Percentiles rank a stretch among this genome's conserved stretches.
Evolutionary conservation across 495 filamentous ascomycete genomes (phyloP).

Genomic region (Aspergillus nanangensis): DNA sequence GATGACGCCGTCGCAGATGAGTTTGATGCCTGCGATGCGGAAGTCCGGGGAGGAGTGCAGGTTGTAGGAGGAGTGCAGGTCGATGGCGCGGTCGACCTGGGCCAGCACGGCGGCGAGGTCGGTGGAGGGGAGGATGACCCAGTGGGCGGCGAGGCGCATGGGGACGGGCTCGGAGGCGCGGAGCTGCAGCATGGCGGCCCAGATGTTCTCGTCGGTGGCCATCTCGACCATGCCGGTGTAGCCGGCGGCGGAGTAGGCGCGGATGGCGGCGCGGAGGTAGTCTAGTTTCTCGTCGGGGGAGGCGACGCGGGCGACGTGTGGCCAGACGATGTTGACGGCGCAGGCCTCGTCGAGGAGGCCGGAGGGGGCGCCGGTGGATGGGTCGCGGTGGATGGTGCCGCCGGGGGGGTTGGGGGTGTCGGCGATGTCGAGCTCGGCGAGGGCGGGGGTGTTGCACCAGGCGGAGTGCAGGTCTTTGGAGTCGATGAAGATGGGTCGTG

Average conservation of each 20-base stretch:
- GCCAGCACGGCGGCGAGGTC: constrained; percentile 36
- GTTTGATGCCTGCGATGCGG: constrained; percentile 59
- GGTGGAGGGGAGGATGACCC: constrained; percentile 49
- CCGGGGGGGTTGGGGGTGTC: constrained; percentile 48
- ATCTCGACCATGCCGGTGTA: constrained; percentile 60
- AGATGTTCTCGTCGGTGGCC: constrained; percentile 58
- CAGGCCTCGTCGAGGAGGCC: constrained; percentile 55
- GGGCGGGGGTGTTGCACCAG: constrained; percentile 55
- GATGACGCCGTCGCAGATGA: constrained; percentile 65
- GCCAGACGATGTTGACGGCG: constrained; percentile 56
- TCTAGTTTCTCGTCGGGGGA: constrained; percentile 44
- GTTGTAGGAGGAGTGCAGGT: constrained; percentile 45
- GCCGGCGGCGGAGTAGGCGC: constrained; percentile 45
- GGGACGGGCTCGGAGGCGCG: constrained; percentile 28
- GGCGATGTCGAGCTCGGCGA: constrained; percentile 46
- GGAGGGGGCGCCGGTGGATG: constrained; percentile 33
- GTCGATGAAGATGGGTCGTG: constrained; percentile 57
- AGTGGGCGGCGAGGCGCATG: constrained; percentile 56
- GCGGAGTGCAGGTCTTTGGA: constrained; percentile 59
- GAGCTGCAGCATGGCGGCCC: constrained; percentile 44
- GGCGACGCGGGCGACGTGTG: constrained; percentile 47
- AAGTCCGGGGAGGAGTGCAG: constrained; percentile 45
- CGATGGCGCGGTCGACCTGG: constrained; percentile 58
- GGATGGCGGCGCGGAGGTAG: constrained; percentile 30
- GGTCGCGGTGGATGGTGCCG: constrained; percentile 50